A percentile compares a stretch with the other conserved stretches of the same genome.
Conservation (phyloP, 148 eudicot genomes). For the Silene uniflora region DNA sequence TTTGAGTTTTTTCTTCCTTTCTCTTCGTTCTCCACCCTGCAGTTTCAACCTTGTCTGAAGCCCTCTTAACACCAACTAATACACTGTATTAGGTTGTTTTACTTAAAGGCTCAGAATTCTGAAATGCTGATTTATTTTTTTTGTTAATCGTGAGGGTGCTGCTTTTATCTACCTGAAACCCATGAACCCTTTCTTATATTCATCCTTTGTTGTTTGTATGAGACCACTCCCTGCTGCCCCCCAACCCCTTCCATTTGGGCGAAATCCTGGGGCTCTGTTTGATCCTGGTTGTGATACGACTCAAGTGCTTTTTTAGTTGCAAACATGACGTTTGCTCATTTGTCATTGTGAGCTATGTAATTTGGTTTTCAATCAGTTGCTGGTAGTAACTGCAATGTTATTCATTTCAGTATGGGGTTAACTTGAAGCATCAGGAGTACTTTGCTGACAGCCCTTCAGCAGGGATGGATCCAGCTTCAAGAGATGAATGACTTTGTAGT, state of each 20-base stretch:
- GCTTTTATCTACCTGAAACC: not conserved
- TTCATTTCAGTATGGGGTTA: conserved; percentile 75
- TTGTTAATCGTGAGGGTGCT: not conserved
- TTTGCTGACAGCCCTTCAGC: conserved; percentile 80
- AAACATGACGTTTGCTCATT: not conserved
- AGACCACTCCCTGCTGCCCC: not conserved
- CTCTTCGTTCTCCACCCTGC: too few species aligned
- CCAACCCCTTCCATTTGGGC: too few species aligned
- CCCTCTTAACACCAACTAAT: not conserved
- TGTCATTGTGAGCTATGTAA: not conserved
- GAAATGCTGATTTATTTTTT: not conserved
- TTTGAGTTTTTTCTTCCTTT: too few species aligned
- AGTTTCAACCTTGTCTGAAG: not conserved
- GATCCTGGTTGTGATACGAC: not conserved
- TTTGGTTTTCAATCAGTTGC: not conserved
- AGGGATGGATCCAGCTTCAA: conserved; percentile 62
- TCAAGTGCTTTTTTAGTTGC: not conserved
- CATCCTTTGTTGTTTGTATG: not conserved
- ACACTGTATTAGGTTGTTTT: not conserved
- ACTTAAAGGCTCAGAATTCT: not conserved
- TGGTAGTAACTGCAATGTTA: not conserved
- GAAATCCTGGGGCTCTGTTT: not conserved
- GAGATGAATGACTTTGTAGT: conserved; percentile 53
- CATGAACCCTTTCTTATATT: not conserved
- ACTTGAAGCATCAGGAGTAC: conserved; percentile 88